These are phyloP conservation scores for Coccomyxa sp. DNA, from an alignment of 139 green algal genomes.

Conservation along the genomic window DNA sequence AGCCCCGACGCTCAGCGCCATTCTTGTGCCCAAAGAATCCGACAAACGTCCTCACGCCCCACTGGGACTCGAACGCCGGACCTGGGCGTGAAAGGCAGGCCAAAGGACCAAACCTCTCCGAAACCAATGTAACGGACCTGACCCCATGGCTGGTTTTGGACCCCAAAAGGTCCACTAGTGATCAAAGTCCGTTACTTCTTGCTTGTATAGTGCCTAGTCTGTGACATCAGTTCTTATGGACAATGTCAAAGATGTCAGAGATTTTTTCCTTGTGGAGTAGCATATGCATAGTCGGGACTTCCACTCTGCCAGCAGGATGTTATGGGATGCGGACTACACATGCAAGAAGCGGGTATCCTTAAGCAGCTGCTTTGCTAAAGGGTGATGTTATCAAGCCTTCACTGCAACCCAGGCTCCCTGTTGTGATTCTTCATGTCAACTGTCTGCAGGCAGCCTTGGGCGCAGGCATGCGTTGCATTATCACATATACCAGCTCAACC, in stretches of 20 bases:
- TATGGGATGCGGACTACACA: neutral
- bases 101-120: too few relatives aligned
- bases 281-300: neutral
- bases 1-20: too few relatives aligned
- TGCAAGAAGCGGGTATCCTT: neutral
- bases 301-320: neutral
- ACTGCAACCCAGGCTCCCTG: neutral
- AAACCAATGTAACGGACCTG: too few relatives aligned
- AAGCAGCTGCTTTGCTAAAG: neutral
- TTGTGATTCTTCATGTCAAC: neutral
- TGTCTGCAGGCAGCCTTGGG: slow-evolving; percentile 68
- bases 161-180: too few relatives aligned
- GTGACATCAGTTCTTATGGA: too few relatives aligned
- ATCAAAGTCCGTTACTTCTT: too few relatives aligned
- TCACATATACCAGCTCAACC: slow-evolving; percentile 80
- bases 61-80: too few relatives aligned
- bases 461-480: slow-evolving; percentile 89
- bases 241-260: too few relatives aligned
- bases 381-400: neutral
- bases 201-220: too few relatives aligned
- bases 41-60: too few relatives aligned
- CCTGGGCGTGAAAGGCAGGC: too few relatives aligned
- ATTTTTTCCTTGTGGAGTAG: neutral
- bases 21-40: neutral
- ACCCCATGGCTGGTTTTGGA: too few relatives aligned